Base-by-base conservation (phyloP, 2,329 filamentous ascomycete species). In the Pseudopithomyces maydicus region DNA sequence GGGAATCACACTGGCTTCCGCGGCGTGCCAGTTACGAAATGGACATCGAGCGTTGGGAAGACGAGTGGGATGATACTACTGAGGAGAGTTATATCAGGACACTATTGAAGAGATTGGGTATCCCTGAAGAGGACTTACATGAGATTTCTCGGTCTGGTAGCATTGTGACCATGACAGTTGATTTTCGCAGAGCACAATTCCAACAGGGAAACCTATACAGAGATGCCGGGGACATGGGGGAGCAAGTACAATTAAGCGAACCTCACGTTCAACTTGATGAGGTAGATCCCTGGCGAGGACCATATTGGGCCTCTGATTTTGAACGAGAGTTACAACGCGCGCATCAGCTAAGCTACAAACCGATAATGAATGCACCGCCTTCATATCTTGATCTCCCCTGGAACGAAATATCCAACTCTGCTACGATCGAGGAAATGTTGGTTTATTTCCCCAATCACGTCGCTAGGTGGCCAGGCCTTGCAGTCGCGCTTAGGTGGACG, bases 401-500 rank as follows among this genome's bases (percentile, higher is more conserved):
- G 58, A 44, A 60, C 2, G 29, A 61, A 14, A 58, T 67, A 52
- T 36, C 33, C 11, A 14, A 46, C 33, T 26, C 15, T 7, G 56
- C 58, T 42, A 61, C 62, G 23, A 59, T 66, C 11, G 63, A 66
- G 32, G 65, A 66, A 49, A 52, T 65, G 22, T 47, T 66, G 38
- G 49, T 66, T 12, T 66, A 62, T 44, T 66, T 68, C 33, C 65
- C 65, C 1, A 66, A 66, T 32, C 65, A 68, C 41, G 60, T 62
- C 2, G 43, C 57, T 2, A 43, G 52, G 14, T 66, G 62, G 62
- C 65, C 64, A 1, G 59, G 55, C 5, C 58, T 65, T 2, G 60
- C 62, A 22, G 48, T 61, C 6, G 35, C 19, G 26, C 43, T 65
- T 7, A 52, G 62, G 7, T 35, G 32, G 8, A 35, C 32, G 5